A percentile compares a stretch with the other conserved stretches of the same genome.
Evolutionary conservation across 2,329 filamentous ascomycete genomes (phyloP).

Genomic region (Fusarium chlamydosporum): DNA sequence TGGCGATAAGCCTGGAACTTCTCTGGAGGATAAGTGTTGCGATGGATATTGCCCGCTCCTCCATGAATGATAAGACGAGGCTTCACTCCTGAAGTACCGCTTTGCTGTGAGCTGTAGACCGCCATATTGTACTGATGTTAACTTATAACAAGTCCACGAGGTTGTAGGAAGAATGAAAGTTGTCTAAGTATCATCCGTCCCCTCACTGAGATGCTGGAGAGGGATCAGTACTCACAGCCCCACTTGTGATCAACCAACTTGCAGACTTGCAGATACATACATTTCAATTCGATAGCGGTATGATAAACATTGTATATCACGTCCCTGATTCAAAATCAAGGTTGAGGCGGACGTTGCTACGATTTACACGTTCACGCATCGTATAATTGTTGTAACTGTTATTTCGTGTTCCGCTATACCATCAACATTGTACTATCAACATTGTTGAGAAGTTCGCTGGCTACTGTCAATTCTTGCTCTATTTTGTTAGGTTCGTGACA

Average conservation of each 20-base stretch:
- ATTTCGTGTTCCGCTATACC: neutral
- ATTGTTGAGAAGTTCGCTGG: neutral
- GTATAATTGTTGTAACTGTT: neutral
- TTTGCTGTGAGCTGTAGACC: neutral
- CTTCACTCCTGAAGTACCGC: conserved; percentile 51
- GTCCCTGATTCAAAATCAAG: neutral
- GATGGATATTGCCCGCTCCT: conserved; percentile 78
- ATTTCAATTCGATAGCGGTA: neutral
- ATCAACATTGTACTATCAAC: neutral
- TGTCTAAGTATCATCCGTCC: neutral
- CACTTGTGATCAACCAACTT: neutral
- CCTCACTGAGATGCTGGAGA: neutral
- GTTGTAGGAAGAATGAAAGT: neutral
- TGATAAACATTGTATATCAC: neutral
- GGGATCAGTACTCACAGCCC: neutral
- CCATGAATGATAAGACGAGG: conserved; percentile 79
- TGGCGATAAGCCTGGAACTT: conserved; percentile 71
- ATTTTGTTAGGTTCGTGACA: neutral
- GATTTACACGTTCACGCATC: neutral
- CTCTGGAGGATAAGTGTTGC: conserved; percentile 68
- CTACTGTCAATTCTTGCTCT: neutral
- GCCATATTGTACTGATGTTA: neutral
- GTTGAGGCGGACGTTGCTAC: neutral
- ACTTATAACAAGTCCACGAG: neutral
- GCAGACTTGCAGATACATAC: neutral